Base-by-base conservation (phyloP, 2,329 filamentous ascomycete genomes). In the Aspergillus luchuensis region DNA sequence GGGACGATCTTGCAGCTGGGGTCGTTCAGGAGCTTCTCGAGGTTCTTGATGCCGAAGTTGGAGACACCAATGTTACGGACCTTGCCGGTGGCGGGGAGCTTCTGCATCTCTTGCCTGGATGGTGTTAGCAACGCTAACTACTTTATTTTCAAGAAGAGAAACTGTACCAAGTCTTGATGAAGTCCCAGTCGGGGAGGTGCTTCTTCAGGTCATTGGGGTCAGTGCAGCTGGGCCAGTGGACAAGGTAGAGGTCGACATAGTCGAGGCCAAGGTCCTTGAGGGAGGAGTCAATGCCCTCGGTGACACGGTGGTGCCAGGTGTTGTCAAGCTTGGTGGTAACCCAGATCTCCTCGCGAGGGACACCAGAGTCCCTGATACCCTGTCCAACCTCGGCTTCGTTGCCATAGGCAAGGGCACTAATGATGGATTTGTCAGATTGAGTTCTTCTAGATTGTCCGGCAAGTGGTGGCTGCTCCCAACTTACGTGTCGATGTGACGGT, bases 41-140 rank as follows among this genome's bases (percentile, higher is more conserved):
- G 81, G 78, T 95, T 91, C 76, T 81, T 86, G 74, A 93, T 91
- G 65, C 84, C 89, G 75, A 96, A 95, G 84, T 96, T 96, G 76
- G 90, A 92, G 59, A 95, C 89, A 69, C 91, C 91, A 73, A 94
- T 92, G 81, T 91, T 91, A 77, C 84, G 85, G 55, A 90, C 90
- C 78, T 91, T 91, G 74, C 77, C 77, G 21, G 78, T 80, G 43
- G 72, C 77, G 8, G 77, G 75, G 19, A 80, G 75, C 70, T 80
- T 80, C 69, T 80, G 78, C 73, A 77, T 65, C 57, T 76, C 75
- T 70, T 77, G 74, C 75, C 73, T 88, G 78, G 87, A 85, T 13
- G 91, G 81, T 4, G 88, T 57, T 87, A 91, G 81, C 89, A 54
- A 50, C 53, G 82, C 7, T 30, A 28, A 23, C 69, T 10, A 6